These are phyloP conservation scores for Colletotrichum viniferum DNA, from an alignment of 2,329 filamentous ascomycete species.

Conservation along the genomic window DNA sequence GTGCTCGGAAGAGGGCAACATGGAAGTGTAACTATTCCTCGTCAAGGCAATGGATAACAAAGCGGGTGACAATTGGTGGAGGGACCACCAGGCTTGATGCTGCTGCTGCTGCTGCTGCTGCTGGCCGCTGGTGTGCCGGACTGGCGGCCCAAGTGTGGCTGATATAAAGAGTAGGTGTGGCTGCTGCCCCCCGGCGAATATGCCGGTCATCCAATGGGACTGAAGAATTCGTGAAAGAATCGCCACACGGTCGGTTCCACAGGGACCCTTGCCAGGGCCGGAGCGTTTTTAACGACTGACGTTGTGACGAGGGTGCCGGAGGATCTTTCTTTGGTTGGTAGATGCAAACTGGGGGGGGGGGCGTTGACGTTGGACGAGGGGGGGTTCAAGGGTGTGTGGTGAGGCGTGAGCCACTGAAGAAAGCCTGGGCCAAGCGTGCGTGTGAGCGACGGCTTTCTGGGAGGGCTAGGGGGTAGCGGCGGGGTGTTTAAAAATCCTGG, in stretches of 20 bases:
- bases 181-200: constrained; percentile 10
- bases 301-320: constrained; percentile 7
- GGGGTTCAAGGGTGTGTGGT: background rate
- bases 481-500: background rate
- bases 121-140: background rate
- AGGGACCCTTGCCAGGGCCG: constrained; percentile 9
- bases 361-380: background rate
- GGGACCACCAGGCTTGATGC: background rate
- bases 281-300: constrained; percentile 17
- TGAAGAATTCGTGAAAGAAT: background rate
- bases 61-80: background rate
- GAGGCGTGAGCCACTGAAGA: background rate
- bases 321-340: constrained; percentile 6
- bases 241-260: constrained; percentile 16
- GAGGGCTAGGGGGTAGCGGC: background rate
- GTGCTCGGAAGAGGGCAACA: constrained; percentile 13
- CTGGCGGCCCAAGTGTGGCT: constrained; percentile 18
- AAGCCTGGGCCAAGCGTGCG: background rate
- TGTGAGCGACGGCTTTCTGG: background rate
- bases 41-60: background rate
- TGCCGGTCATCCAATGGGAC: constrained; percentile 10
- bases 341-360: background rate
- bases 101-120: background rate
- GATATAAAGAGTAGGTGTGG: constrained; percentile 22
- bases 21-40: constrained; percentile 1